Evolutionary conservation across 345 rosid genomes (phyloP), one percentile per base, ranked within the genome.

Genomic region (Rhodomyrtus tomentosa): DNA sequence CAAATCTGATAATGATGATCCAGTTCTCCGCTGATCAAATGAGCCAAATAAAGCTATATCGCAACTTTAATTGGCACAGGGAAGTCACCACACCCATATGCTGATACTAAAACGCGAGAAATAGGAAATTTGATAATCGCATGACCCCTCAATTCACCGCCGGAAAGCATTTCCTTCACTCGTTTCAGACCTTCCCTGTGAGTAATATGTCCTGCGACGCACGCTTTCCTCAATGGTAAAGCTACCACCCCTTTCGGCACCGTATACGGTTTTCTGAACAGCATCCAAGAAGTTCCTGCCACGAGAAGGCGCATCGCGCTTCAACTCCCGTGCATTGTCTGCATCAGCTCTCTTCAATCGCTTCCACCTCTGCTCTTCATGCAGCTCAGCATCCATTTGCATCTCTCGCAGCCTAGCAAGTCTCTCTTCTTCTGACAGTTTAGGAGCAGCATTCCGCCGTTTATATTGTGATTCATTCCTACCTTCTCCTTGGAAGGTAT

Each of bases 341-440:
- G 95, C 98, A 20, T 93, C 99, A 3, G 98, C 98, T 87, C 90
- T 95, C 91, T 88, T 95, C 88, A 97, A 79, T 38, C 99, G 94
- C 87, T 90, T 95, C 98, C 98, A 95, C 86, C 99, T 95, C 80
- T 95, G 98, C 84, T 95, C 98, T 84, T 95, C 99, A 21, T 97
- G 98, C 88, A 96, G 86, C 91, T 94, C 96, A 53, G 98, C 99
- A 89, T 96, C 93, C 85, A 55, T 86, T 89, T 93, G 98, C 99
- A 97, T 96, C 90, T 92, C 93, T 83, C 82, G 86, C 79, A 97
- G 88, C 88, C 89, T 95, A 62, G 96, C 96, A 83, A 95, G 96
- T 88, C 95, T 91, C 86, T 97, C 98, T 86, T 94, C 96, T 89
- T 93, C 98, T 50, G 99, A 88, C 72, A 97, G 90, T 84, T 97